Conservation (phyloP, 169 alveolate genomes). For the Plasmodium adleri region DNA sequence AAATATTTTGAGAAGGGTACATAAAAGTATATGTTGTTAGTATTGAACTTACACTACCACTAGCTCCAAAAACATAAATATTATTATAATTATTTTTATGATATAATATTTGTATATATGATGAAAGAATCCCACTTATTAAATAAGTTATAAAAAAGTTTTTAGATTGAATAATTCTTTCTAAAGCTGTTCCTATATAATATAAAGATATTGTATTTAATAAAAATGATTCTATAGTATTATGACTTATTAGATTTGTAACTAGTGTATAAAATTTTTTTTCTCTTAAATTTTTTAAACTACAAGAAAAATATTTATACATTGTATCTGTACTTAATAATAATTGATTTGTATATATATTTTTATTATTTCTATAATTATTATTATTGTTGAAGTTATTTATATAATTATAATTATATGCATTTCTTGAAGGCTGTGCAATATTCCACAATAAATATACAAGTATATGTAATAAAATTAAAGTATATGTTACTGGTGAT, state of each 20-base stretch:
- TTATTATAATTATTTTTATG: conserved; percentile 33
- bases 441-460: conserved; percentile 40
- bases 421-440: conserved; percentile 13
- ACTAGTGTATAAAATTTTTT: conserved; percentile 30
- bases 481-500: conserved; percentile 49
- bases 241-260: conserved; percentile 56
- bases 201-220: conserved; percentile 51
- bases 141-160: conserved; percentile 40
- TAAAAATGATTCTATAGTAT: conserved; percentile 48
- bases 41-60: conserved; percentile 61
- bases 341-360: not conserved
- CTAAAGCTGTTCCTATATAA: conserved; percentile 54
- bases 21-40: conserved; percentile 42
- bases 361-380: not conserved
- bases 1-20: conserved; percentile 16
- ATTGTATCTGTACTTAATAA: conserved; percentile 19
- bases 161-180: conserved; percentile 11
- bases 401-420: no score
- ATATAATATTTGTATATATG: conserved; percentile 43
- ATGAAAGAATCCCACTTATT: conserved; percentile 48
- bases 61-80: conserved; percentile 62
- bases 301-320: conserved; percentile 52
- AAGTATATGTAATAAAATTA: conserved; percentile 31
- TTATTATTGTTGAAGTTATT: not conserved
- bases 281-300: conserved; percentile 35